A percentile compares a stretch with the other conserved stretches of the same genome.
phyloP scores from a whole-genome alignment of 441 rosid genomes.

The Erysimum pusillum region DNA sequence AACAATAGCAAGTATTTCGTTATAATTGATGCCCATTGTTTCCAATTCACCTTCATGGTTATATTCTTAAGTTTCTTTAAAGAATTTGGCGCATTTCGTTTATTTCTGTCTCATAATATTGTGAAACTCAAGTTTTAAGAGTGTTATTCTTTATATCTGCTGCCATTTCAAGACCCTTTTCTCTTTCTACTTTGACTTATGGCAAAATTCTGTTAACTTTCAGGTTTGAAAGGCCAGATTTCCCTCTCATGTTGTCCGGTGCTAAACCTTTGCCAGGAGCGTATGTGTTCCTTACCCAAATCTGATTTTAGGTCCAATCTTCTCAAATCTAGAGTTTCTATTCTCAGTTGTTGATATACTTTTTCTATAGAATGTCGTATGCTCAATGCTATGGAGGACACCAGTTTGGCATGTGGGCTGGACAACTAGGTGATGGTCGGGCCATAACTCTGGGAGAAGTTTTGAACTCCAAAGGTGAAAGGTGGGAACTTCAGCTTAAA shows the following conservation, averaged over 20 bases:
- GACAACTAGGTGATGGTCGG: conserved; percentile 98
- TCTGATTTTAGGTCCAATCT: conserved; percentile 19
- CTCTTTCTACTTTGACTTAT: conserved; percentile 7
- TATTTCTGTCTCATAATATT: not conserved
- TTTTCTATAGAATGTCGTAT: conserved; percentile 70
- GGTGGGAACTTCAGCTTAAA: conserved; percentile 99
- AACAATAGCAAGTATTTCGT: not conserved
- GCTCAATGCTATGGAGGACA: conserved; percentile 98
- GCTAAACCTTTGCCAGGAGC: conserved; percentile 77
- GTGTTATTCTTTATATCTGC: not conserved
- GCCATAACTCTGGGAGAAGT: conserved; percentile 94
- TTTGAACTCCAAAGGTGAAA: conserved; percentile 79
- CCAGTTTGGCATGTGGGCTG: conserved; percentile 99
- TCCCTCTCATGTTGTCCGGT: conserved; percentile 82
- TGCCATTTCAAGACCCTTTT: not conserved
- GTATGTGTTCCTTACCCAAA: conserved; percentile 58
- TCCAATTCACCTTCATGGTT: not conserved
- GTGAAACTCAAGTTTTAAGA: not conserved
- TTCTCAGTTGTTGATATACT: conserved; percentile 29
- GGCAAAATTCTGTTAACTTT: conserved; percentile 28
- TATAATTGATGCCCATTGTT: not conserved
- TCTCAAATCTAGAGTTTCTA: conserved; percentile 21
- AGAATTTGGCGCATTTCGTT: not conserved
- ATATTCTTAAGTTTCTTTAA: not conserved
- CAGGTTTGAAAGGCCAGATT: conserved; percentile 94